phyloP scores from a whole-genome alignment of 345 rosid genomes.

The Pseudoturritis turrita region DNA sequence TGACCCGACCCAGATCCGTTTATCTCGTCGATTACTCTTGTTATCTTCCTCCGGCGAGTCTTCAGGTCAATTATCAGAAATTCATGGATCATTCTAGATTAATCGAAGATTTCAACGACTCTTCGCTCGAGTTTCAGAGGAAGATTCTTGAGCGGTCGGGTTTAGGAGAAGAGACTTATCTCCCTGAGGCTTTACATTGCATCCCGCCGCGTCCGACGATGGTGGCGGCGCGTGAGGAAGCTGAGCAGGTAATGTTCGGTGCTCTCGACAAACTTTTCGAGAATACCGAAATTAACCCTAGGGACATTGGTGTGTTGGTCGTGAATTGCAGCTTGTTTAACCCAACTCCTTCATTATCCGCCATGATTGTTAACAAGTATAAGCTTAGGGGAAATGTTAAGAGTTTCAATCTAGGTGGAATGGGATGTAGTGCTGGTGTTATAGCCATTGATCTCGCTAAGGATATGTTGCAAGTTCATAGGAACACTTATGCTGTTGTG shows the following conservation, averaged over 20 bases:
- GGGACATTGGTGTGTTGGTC: constrained; percentile 77
- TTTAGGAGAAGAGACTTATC: constrained; percentile 88
- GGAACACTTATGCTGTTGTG: constrained; percentile 83
- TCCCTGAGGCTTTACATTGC: constrained; percentile 70
- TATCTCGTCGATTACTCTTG: constrained; percentile 74
- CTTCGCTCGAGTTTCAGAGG: constrained; percentile 77
- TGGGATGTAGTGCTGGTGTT: constrained; percentile 96
- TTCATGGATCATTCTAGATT: constrained; percentile 80
- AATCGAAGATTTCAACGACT: constrained; percentile 70
- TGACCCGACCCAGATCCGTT: constrained; percentile 83
- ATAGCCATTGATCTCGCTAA: constrained; percentile 78
- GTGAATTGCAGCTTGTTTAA: constrained; percentile 92
- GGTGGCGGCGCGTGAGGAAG: constrained; percentile 81
- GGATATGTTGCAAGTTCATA: constrained; percentile 80
- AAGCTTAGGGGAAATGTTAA: constrained; percentile 70
- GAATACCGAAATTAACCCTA: constrained; percentile 65
- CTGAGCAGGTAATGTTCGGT: constrained; percentile 94
- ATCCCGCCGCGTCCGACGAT: constrained; percentile 81
- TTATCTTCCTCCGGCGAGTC: constrained; percentile 60
- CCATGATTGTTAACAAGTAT: constrained; percentile 86
- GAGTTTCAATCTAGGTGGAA: constrained; percentile 77
- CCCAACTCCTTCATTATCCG: constrained; percentile 88
- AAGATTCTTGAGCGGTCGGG: constrained; percentile 83
- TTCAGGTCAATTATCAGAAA: constrained; percentile 46
- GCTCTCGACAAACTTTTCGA: constrained; percentile 66